Base-by-base conservation (phyloP, 208 protist species). In the Trypanosoma theileri region DNA sequence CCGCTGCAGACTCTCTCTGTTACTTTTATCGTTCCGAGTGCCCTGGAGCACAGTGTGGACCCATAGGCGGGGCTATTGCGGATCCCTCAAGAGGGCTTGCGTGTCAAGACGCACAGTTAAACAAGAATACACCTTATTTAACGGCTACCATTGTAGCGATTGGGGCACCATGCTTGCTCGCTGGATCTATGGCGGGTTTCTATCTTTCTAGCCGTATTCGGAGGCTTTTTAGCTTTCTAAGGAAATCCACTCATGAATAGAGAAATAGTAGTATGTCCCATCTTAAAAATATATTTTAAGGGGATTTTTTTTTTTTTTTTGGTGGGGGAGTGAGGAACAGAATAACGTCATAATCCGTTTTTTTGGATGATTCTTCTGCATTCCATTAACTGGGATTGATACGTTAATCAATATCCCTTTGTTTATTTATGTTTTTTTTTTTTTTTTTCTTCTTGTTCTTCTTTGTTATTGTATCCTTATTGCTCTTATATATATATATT, bases 1-100 rank as follows among this genome's bases (percentile, higher is more conserved):
- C 66, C 8, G 21, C 40, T 50, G 57, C 7, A 12, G 46, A 17
- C 3, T 71, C 66, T 3, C 14, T 63, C 17, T 71, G 66, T 41
- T 53, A 71, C 19, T 56, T 63, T 22, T 71, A 71, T 21, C 66
- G 66, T 21, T 42, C 55, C 9, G 17, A 57, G 16, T 71, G 66
- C 22, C 66, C 57, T 19, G 57, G 56, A n/a, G 26, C n/a, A 6
- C 56, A 53, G n/a, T 71, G 66, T 35, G 66, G 66, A 8, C 14
- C 56, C 21, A 26, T 63, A 26, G 14, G 21, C 31, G 57, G 31
- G 4, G 45, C 66, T 1, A 45, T 71, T 52, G 56, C 66, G 0
- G 56, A 71, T 41, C 57, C 57, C 1, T 61, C 66, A 14, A 55
- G 45, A n/a, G 46, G 46, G 10, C 57, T 71, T 50, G 44, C 44